Base-by-base conservation (phyloP, 345 rosid genomes). In the Murraya paniculata region DNA sequence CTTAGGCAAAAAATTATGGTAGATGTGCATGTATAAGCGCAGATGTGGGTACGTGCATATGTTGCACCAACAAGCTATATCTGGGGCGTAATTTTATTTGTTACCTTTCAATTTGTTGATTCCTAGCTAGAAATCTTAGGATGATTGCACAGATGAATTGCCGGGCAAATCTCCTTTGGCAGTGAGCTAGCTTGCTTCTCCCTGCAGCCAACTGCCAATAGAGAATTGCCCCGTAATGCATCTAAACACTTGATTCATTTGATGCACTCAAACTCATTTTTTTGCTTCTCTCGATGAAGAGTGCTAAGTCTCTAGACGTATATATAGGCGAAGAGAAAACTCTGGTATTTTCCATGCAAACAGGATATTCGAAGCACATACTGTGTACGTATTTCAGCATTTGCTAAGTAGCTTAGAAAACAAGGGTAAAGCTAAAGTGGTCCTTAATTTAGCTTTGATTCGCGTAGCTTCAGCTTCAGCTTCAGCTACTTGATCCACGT, bases 151-250 rank as follows among this genome's bases (percentile, higher is more conserved):
- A 3, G 84, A 64, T 77, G 78, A 81, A 82, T 82, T 77, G 83
- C 80, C 39, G 82, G 82, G 84, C 85, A 86, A 86, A 88, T 86
- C 91, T 80, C 85, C 89, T 77, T 88, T 82, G 89, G 89, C 87
- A 83, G 79, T 65, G 76, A 62, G 86, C 81, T 74, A 55, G 57
- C 71, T 66, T 25, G 27, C 10, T 19, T 22, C 69, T 71, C 56
- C 11, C 18, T 18, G 38, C 24, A 69, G 78, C 75, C 58, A 24
- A 56, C 81, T 87, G 79, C 84, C 90, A 85, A 80, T 81, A 75
- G 69, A 82, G 50, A 80, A 3, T 82, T 85, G 81, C 88, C 85
- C 74, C 24, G 85, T 74, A 82, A 85, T 82, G 57, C 80, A 35
- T 68, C 66, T 68, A 36, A 56, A 41, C 80, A 68, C 59, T 62